These are phyloP conservation scores for Herpetospermum pedunculosum DNA, from an alignment of 306 rosid species.

Conservation along the genomic window DNA sequence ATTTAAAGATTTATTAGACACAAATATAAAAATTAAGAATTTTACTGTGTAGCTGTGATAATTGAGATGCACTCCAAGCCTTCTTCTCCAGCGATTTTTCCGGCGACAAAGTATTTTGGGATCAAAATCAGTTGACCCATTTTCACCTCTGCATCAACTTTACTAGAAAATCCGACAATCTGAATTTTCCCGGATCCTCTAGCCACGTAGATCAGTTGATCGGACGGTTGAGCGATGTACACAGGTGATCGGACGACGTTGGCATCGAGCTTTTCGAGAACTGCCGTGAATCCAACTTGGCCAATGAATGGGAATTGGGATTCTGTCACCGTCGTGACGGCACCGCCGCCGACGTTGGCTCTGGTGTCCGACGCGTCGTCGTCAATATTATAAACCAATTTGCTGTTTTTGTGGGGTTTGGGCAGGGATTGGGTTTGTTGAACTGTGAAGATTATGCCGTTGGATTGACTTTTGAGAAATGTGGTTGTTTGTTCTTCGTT, in stretches of 20 bases:
- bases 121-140: conserved; percentile 44
- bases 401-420: conserved; percentile 16
- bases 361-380: conserved; percentile 1
- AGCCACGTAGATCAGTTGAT: conserved; percentile 37
- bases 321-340: conserved; percentile 14
- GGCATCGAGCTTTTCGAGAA: conserved; percentile 25
- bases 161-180: conserved; percentile 31
- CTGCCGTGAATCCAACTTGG: conserved; percentile 32
- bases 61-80: conserved; percentile 40
- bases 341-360: background rate
- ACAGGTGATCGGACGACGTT: conserved; percentile 28
- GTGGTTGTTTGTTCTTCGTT: conserved; percentile 19
- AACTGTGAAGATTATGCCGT: conserved; percentile 20
- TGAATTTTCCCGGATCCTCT: conserved; percentile 37
- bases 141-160: conserved; percentile 25
- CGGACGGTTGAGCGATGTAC: conserved; percentile 14
- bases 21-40: background rate
- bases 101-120: conserved; percentile 35
- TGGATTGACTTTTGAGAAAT: conserved; percentile 36
- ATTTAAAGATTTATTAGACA: no score
- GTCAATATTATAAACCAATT: conserved; percentile 30
- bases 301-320: conserved; percentile 28
- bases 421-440: conserved; percentile 19
- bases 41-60: conserved; percentile 24
- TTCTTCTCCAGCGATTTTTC: conserved; percentile 33